Base-by-base conservation (phyloP, 108 stramenopile genomes). In the Skeletonema tropicum region DNA sequence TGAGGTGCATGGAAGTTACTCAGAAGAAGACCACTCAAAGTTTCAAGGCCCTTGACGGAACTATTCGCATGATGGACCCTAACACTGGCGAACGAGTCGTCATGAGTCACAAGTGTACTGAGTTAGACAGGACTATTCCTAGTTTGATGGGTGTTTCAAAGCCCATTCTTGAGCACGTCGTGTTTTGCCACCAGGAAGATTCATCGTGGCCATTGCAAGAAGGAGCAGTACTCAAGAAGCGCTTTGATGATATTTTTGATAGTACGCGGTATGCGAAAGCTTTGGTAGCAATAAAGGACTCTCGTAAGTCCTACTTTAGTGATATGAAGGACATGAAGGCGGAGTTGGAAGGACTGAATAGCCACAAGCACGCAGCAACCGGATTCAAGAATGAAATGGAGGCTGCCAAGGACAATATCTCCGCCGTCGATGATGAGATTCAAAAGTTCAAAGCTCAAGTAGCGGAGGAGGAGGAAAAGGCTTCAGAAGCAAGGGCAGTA, bases 181-280 rank as follows among this genome's bases (percentile, higher is more conserved):
- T 97, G 36, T 98, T 97, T 85, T 96, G 96, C 74, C 98, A 98
- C 86, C 98, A 99, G 70, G 99, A 99, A 73, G 94, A 95, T 45
- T 84, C 90, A 10, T 83, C 82, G 0, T 96, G 96, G 96, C 96
- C 96, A 17, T 65, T 95, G 48, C 91, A 94, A 80, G 99, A 99
- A 75, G 96, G 97, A 26, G 95, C 97, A 11, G 94, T 97, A 29
- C 85, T 99, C 7, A 99, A 99, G 86, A 97, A 98, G 75, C 91
- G 93, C 52, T 99, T 99, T 84, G 99, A 99, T 84, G 99, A 99
- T 75, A 99, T 99, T 57, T 99, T 99, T 79, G 99, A 99, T 77
- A 93, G 94, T 15, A 96, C 97, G 6, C 84, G 95, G 5, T 96
- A 97, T 83, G 93, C 83, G 85, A 98, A 95, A 85, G 99, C 99